Conservation (phyloP, 2,329 filamentous ascomycete genomes). For the Aspergillus brasiliensis region DNA sequence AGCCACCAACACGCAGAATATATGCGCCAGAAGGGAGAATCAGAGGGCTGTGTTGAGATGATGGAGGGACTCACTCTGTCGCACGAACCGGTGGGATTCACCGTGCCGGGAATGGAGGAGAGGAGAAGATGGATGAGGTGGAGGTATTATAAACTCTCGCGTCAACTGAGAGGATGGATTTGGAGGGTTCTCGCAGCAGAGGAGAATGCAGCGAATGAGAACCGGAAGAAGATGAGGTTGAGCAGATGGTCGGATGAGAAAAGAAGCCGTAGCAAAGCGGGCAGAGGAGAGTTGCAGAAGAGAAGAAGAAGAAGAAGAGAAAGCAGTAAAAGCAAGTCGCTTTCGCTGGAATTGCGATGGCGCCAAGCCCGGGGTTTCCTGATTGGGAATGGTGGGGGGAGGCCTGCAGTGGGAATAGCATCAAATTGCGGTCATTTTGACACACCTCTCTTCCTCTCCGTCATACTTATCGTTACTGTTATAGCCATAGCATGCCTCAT, state of each 20-base stretch:
- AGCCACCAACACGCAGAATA: neutral
- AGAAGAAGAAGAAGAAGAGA: neutral
- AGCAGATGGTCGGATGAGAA: neutral
- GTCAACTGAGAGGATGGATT: neutral
- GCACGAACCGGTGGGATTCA: constrained; percentile 6
- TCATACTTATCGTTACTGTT: too few species aligned
- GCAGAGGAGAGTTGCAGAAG: neutral
- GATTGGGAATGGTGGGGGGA: constrained; percentile 18
- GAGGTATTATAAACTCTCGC: neutral
- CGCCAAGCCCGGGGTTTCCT: constrained; percentile 26
- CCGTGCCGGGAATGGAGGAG: neutral
- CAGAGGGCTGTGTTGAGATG: neutral
- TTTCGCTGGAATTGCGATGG: constrained; percentile 6
- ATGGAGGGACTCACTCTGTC: neutral
- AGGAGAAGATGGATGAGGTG: neutral
- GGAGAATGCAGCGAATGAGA: neutral
- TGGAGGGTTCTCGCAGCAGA: neutral
- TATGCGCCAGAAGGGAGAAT: neutral
- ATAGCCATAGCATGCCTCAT: too few species aligned
- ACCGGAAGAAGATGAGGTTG: neutral
- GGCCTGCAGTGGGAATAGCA: neutral
- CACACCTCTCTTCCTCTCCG: too few species aligned
- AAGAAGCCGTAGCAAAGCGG: neutral
- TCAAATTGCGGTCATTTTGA: neutral
- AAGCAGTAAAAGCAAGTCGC: constrained; percentile 8